Percentiles rank a stretch among this genome's conserved stretches.
Evolutionary conservation across 805 yeast species (phyloP).

Genomic region (Ogataea methanolica): DNA sequence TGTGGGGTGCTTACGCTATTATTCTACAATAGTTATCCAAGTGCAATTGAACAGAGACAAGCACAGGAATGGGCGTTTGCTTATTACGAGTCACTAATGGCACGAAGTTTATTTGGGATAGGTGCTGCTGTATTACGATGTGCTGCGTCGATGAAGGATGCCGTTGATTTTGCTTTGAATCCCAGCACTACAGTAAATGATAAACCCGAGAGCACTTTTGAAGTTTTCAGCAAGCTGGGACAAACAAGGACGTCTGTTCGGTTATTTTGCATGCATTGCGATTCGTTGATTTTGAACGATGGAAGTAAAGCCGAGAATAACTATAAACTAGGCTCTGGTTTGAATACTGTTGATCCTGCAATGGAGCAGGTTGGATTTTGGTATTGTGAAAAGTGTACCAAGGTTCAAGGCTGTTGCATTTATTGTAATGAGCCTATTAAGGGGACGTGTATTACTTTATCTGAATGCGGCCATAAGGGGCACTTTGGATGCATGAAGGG

Average conservation of each 20-base stretch:
- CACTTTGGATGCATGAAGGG: slow-evolving; percentile 74
- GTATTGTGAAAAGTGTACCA: slow-evolving; percentile 76
- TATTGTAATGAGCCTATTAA: slow-evolving; percentile 74
- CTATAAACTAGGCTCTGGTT: not conserved
- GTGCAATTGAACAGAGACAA: slow-evolving; percentile 22
- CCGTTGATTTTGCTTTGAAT: not conserved
- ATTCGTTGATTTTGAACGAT: slow-evolving; percentile 56
- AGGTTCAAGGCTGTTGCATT: slow-evolving; percentile 61
- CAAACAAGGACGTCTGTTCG: slow-evolving; percentile 40
- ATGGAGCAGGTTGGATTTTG: slow-evolving; percentile 59
- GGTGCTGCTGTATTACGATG: slow-evolving; percentile 52
- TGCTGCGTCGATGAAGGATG: slow-evolving; percentile 16
- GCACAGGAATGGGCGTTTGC: slow-evolving; percentile 52
- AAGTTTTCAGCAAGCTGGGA: slow-evolving; percentile 31
- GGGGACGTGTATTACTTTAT: slow-evolving; percentile 56
- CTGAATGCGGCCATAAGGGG: slow-evolving; percentile 83
- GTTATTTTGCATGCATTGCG: slow-evolving; percentile 60
- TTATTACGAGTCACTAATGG: slow-evolving; percentile 51
- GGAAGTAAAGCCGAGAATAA: slow-evolving; percentile 28
- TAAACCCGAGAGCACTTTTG: slow-evolving; percentile 13
- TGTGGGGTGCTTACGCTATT: slow-evolving; percentile 53
- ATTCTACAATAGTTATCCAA: slow-evolving; percentile 40
- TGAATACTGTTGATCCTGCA: slow-evolving; percentile 19
- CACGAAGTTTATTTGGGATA: slow-evolving; percentile 47
- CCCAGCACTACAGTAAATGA: not conserved